Evolutionary conservation across 805 yeast species (phyloP), one percentile per base, ranked within the genome.

Genomic region (Starmerella davenportii): DNA sequence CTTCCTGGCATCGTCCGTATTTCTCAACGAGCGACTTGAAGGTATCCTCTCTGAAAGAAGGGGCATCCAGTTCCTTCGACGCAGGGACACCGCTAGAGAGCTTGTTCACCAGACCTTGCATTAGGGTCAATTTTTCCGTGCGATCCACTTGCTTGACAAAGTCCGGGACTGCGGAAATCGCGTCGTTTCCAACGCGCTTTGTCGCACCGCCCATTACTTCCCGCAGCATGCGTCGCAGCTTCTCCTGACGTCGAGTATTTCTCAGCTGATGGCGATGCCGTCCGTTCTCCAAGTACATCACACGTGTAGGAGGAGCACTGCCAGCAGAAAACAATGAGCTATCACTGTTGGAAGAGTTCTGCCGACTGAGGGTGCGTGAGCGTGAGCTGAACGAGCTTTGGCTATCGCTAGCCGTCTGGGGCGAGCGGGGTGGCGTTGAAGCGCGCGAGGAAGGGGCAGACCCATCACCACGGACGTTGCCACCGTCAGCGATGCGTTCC

Each of bases 1-100:
- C 80, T 56, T 87, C 96, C 58, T 82, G 94, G 56, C 96, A 87
- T 38, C 79, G 69, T 32, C 98, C 98, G 56, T 87, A 87, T 55
- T 85, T 79, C 49, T 84, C 85, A 7, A 74, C 77, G 56, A 87
- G 78, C 8, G 85, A 72, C 35, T 42, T 28, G 5, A 35, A 34
- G 7, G 43, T 72, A 52, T 27, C 62, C 52, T 50, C 47, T 25
- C 35, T 36, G 21, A 32, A 7, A 21, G 15, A 5, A 5, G 35
- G 35, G 19, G 5, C 15, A 5, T 29, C 19, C 11, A 14, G 19
- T 7, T 29, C 15, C 9, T 23, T 23, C 25, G 25, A 7, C 7
- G 25, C 11, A 23, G 25, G 7, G 9, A 11, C 59, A 24, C 62
- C 60, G 21, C 54, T 56, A 27, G 58, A 51, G 35, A 57, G 48